A percentile compares a stretch with the other conserved stretches of the same genome.
Evolutionary conservation across 176 grass and related monocot genomes (phyloP).

Genomic region (Hsuehochloa calcarea): DNA sequence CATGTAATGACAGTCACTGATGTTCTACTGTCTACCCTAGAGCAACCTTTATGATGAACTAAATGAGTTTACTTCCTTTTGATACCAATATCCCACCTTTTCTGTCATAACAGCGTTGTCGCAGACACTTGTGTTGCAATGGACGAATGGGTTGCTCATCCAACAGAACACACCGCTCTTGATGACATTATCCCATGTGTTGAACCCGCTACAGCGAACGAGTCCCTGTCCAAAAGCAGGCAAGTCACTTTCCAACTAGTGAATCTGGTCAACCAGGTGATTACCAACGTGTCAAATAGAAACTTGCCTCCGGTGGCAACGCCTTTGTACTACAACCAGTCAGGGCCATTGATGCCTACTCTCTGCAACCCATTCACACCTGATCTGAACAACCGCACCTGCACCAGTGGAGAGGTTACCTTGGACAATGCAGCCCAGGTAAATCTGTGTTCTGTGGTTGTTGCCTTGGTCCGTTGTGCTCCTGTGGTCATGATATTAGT

Average conservation of each 20-base stretch:
- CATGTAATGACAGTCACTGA: not conserved
- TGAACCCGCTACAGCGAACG: conserved; percentile 67
- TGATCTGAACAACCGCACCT: conserved; percentile 57
- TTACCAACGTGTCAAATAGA: conserved; percentile 62
- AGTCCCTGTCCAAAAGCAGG: conserved; percentile 64
- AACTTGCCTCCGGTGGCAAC: conserved; percentile 46
- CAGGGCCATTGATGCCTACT: conserved; percentile 67
- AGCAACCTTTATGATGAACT: not conserved
- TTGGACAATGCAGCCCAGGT: conserved; percentile 62
- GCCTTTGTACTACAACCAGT: conserved; percentile 80
- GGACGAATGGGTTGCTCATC: conserved; percentile 83
- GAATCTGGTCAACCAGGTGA: conserved; percentile 70
- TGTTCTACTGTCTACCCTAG: not conserved
- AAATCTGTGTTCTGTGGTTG: not conserved
- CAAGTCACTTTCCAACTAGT: conserved; percentile 75
- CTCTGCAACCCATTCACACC: conserved; percentile 76
- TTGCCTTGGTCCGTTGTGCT: not conserved
- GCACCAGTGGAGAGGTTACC: conserved; percentile 59
- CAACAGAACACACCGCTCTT: conserved; percentile 69
- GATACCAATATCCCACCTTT: conserved; percentile 1
- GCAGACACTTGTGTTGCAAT: conserved; percentile 84
- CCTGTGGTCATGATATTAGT: not conserved
- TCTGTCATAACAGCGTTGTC: conserved; percentile 43
- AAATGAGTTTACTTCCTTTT: not conserved
- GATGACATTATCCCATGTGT: conserved; percentile 89